Evolutionary conservation across 2,329 filamentous ascomycete species (phyloP).

Genomic region (Botrytis tulipae): DNA sequence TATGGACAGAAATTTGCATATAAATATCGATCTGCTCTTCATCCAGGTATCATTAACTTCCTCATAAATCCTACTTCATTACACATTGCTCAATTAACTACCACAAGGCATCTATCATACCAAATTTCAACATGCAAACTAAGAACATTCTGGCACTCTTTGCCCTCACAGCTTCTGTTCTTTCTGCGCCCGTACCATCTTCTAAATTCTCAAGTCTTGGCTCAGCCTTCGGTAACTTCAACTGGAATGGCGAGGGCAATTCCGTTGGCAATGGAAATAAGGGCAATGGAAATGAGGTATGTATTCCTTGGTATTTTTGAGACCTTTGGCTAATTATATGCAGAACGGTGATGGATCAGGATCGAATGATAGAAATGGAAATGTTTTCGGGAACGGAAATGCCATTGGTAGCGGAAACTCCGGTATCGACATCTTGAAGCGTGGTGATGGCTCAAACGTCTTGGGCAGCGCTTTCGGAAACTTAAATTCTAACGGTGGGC

Average conservation of each 20-base stretch:
- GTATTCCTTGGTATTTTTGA: neutral
- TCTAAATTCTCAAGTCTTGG: neutral
- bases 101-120: neutral
- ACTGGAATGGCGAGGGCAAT: neutral
- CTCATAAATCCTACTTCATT: neutral
- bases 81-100: neutral
- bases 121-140: neutral
- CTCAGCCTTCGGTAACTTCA: neutral
- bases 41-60: neutral
- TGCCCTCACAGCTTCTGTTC: neutral
- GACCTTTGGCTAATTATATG: neutral
- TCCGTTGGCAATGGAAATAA: neutral
- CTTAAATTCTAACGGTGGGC: too few species aligned
- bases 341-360: neutral
- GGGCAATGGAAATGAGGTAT: neutral
- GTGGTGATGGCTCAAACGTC: neutral
- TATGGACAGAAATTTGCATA: neutral
- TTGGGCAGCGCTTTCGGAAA: too few species aligned
- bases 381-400: neutral
- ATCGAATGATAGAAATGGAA: neutral
- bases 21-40: neutral
- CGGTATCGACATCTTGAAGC: neutral
- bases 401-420: neutral
- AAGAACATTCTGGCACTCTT: neutral
- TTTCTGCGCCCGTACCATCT: neutral